These are phyloP conservation scores for Skeletonema potamos DNA, from an alignment of 108 stramenopile genomes.

Conservation along the genomic window DNA sequence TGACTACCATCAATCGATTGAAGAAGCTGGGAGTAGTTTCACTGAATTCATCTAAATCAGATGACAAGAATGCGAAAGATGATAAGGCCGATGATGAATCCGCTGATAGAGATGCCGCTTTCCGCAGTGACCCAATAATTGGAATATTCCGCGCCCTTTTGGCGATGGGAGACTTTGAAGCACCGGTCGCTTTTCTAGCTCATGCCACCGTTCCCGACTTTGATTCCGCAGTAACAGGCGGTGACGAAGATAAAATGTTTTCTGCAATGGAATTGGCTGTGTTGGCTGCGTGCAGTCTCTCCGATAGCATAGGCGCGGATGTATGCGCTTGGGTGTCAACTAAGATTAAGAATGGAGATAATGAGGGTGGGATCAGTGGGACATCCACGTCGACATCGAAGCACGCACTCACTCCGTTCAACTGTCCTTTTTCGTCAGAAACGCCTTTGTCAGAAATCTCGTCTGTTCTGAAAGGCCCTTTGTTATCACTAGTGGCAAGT, in stretches of 20 bases:
- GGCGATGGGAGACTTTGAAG: constrained; percentile 28
- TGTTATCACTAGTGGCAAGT: constrained; percentile 38
- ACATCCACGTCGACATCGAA: background rate
- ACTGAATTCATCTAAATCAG: constrained; percentile 30
- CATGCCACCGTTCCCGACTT: constrained; percentile 22
- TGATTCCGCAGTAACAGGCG: background rate
- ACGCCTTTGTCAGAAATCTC: constrained; percentile 27
- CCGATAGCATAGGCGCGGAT: constrained; percentile 31
- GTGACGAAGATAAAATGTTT: constrained; percentile 6
- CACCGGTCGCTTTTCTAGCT: constrained; percentile 26
- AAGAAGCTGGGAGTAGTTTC: constrained; percentile 47
- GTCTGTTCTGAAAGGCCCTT: constrained; percentile 16
- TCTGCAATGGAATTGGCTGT: constrained; percentile 22
- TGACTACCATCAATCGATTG: constrained; percentile 21
- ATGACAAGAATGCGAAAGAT: background rate
- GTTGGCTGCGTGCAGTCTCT: constrained; percentile 33
- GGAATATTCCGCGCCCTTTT: constrained; percentile 31
- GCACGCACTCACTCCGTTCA: background rate
- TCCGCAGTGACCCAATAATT: constrained; percentile 30
- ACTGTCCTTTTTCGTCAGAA: constrained; percentile 1
- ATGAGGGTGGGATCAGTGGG: background rate
- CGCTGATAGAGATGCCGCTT: background rate
- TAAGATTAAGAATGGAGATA: constrained; percentile 4
- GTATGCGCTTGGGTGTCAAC: constrained; percentile 28
- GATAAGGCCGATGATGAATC: background rate